phyloP scores from a whole-genome alignment of 371 early-diverging fungal genomes.

The Mortierella sp. region DNA sequence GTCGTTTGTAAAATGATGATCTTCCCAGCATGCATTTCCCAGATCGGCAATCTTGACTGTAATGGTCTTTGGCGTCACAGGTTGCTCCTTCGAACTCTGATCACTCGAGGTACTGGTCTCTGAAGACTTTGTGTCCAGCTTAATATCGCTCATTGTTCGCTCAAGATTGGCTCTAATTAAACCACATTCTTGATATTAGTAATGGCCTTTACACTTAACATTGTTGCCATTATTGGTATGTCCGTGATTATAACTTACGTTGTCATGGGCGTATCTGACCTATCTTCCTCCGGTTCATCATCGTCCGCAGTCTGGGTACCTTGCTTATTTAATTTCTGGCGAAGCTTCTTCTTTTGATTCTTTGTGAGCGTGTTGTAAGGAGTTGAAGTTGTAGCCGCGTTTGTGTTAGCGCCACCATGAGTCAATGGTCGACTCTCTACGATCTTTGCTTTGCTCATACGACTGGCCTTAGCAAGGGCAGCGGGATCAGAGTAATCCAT shows the following conservation, averaged over 20 bases:
- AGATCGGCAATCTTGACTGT: constrained; percentile 97
- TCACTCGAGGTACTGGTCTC: constrained; percentile 78
- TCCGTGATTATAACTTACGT: constrained; percentile 23
- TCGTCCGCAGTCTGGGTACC: constrained; percentile 1
- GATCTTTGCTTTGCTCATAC: constrained; percentile 31
- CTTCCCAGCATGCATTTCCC: constrained; percentile 98
- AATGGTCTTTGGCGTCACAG: constrained; percentile 70
- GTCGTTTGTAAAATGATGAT: constrained; percentile 96
- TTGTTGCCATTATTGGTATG: neutral
- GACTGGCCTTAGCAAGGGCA: constrained; percentile 48
- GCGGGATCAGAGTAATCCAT: constrained; percentile 36
- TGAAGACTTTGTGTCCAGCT: constrained; percentile 23
- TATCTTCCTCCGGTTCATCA: constrained; percentile 18
- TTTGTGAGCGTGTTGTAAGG: constrained; percentile 43
- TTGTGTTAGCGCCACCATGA: constrained; percentile 15
- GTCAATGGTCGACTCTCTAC: constrained; percentile 47
- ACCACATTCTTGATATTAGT: neutral
- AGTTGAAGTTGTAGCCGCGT: constrained; percentile 7
- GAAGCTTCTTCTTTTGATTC: constrained; percentile 45
- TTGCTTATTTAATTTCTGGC: constrained; percentile 49
- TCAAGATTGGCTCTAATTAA: constrained; percentile 31
- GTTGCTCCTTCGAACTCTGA: constrained; percentile 97
- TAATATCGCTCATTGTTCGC: constrained; percentile 45
- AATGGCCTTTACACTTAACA: neutral
- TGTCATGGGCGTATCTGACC: constrained; percentile 23